Percentiles rank a stretch among this genome's conserved stretches.
Conservation (phyloP, 2,329 filamentous ascomycete genomes). For the Penicillium concentricum region DNA sequence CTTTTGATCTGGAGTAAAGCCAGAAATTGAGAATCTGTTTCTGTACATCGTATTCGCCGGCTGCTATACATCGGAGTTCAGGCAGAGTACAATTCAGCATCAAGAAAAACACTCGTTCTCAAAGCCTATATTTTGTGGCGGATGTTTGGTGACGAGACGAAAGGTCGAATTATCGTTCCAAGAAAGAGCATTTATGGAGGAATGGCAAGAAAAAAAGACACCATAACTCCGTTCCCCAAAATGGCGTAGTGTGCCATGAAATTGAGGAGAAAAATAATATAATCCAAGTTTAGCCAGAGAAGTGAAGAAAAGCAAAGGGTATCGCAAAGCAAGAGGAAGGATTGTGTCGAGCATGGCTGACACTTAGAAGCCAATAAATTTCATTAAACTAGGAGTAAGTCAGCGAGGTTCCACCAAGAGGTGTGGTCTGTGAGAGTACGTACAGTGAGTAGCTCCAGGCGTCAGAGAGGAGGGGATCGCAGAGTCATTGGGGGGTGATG, state of each 20-base stretch:
- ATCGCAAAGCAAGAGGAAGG: conserved; percentile 16
- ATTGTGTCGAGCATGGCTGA: conserved; percentile 7
- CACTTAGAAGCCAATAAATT: conserved; percentile 39
- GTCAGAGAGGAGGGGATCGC: conserved; percentile 38
- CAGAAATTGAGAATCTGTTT: conserved; percentile 1
- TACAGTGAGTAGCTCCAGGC: conserved; percentile 38
- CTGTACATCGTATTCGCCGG: conserved; percentile 17
- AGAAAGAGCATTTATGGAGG: not conserved
- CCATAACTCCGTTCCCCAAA: conserved; percentile 17
- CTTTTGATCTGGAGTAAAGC: conserved; percentile 9
- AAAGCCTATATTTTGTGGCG: not conserved
- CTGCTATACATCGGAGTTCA: conserved; percentile 19
- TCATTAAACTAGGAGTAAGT: conserved; percentile 74
- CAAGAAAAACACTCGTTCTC: not conserved
- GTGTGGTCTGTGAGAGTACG: conserved; percentile 43
- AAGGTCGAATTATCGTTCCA: too few species aligned
- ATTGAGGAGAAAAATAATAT: conserved; percentile 11
- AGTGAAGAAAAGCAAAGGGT: conserved; percentile 17
- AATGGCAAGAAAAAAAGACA: not conserved
- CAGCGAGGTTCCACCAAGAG: conserved; percentile 65
- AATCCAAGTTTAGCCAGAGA: conserved; percentile 9
- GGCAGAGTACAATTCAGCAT: conserved; percentile 8
- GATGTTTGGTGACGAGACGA: not conserved
- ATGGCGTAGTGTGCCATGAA: conserved; percentile 13
- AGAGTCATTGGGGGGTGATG: conserved; percentile 28